phyloP scores from a whole-genome alignment of 208 protist species.

The Leishmania aethiopica region DNA sequence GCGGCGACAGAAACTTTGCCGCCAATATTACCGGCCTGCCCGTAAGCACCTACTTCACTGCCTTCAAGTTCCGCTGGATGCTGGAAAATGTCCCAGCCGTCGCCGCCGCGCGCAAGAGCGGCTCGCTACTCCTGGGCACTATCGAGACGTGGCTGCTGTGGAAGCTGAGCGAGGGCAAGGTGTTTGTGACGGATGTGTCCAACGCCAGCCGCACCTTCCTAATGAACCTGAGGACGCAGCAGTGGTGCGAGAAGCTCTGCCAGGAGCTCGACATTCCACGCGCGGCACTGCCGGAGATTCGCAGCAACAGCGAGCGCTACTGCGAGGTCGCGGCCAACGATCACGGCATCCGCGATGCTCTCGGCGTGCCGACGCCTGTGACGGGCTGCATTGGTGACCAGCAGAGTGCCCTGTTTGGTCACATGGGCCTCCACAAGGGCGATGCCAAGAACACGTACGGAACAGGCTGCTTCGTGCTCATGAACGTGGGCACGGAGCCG shows the following conservation, averaged over 20 bases:
- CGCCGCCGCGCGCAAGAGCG: slow-evolving; percentile 60
- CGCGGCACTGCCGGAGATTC: slow-evolving; percentile 91
- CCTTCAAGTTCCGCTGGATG: slow-evolving; percentile 97
- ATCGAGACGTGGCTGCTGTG: slow-evolving; percentile 98
- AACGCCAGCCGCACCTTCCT: slow-evolving; percentile 98
- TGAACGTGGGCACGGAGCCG: slow-evolving; percentile 94
- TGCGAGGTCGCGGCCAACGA: slow-evolving; percentile 47
- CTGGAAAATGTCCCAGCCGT: slow-evolving; percentile 94
- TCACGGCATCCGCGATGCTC: slow-evolving; percentile 26
- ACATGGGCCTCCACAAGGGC: slow-evolving; percentile 92
- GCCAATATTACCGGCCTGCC: slow-evolving; percentile 89
- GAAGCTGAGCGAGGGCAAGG: slow-evolving; percentile 85
- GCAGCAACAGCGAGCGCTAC: slow-evolving; percentile 82
- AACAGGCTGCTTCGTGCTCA: slow-evolving; percentile 98
- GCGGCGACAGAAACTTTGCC: slow-evolving; percentile 53
- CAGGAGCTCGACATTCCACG: slow-evolving; percentile 83
- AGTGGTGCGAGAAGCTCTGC: slow-evolving; percentile 94
- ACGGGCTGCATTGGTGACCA: slow-evolving; percentile 97
- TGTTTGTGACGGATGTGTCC: slow-evolving; percentile 96
- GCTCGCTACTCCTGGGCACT: slow-evolving; percentile 94
- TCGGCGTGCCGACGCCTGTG: slow-evolving; percentile 59
- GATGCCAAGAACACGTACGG: slow-evolving; percentile 98
- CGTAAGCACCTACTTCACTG: slow-evolving; percentile 97
- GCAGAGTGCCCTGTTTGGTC: slow-evolving; percentile 96
- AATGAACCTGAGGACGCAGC: slow-evolving; percentile 95